Conservation (phyloP, 2,329 filamentous ascomycete genomes). For the Cladosporium sp. region DNA sequence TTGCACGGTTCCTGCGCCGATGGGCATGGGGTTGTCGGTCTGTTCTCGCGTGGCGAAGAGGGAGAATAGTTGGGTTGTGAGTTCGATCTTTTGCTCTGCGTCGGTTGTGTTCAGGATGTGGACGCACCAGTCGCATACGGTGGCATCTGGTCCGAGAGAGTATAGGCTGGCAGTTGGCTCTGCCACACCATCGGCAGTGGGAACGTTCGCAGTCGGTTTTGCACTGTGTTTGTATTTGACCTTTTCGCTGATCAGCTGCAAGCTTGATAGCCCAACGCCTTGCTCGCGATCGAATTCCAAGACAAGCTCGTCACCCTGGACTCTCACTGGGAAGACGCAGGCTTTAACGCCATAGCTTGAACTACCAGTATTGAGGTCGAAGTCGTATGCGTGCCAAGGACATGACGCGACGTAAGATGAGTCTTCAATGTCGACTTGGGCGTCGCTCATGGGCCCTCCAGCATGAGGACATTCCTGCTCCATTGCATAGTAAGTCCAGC, state of each 20-base stretch:
- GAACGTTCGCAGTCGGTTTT: slow-evolving; percentile 2
- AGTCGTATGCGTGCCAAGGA: slow-evolving; percentile 18
- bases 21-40: slow-evolving; percentile 13
- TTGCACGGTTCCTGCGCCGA: slow-evolving; percentile 13
- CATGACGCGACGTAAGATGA: slow-evolving; percentile 16
- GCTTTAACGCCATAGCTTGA: slow-evolving; percentile 17
- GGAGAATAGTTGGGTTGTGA: slow-evolving; percentile 15
- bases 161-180: not conserved
- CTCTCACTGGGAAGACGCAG: slow-evolving; percentile 13
- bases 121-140: slow-evolving; percentile 17
- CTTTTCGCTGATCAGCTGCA: slow-evolving; percentile 15
- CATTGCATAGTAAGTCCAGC: slow-evolving; percentile 18
- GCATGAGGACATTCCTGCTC: slow-evolving; percentile 16
- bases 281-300: slow-evolving; percentile 2
- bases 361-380: slow-evolving; percentile 14
- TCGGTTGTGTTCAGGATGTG: slow-evolving; percentile 15
- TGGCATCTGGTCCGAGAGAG: slow-evolving; percentile 11
- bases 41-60: slow-evolving; percentile 15
- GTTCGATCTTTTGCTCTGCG: slow-evolving; percentile 16
- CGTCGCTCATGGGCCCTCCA: slow-evolving; percentile 16
- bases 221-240: slow-evolving; percentile 15
- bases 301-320: not conserved
- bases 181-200: not conserved
- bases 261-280: not conserved
- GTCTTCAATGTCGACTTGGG: slow-evolving; percentile 17